Base-by-base conservation (phyloP, 805 yeast species). In the Saccharomycopsis fodiens region DNA sequence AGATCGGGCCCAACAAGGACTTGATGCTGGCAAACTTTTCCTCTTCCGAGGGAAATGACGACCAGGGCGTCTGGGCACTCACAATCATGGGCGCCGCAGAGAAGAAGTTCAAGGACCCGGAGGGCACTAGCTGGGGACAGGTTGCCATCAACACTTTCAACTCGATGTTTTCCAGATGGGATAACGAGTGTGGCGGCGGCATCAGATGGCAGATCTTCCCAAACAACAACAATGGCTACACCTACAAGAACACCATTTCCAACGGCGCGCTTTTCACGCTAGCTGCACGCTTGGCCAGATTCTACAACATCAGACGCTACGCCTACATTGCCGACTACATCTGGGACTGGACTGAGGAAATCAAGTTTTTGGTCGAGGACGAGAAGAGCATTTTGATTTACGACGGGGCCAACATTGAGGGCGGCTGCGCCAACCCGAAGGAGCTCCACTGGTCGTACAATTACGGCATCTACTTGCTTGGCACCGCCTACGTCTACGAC, bases 201-300 rank as follows among this genome's bases (percentile, higher is more conserved):
- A 60, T 79, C 38, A 72, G 85, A 66, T 80, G 85, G 86, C 86
- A 78, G 61, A 79, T 78, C 50, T 73, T 76, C 59, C 63, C 73
- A 20, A 83, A 82, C 82, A 68, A 78, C 73, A 74, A 73, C 54
- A 65, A 75, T 15, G 85, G 85, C 37, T 79, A 76, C 57, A 68
- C 70, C 52, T 79, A 79, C 58, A 79, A 79, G 55, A 79, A 79
- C 57, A 65, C 82, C 19, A 74, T 79, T 54, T 68, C 83, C n/a
- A 79, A 78, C 56, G 85, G 78, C 1, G 76, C 79, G 57, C 59
- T 79, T 39, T 78, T 79, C 64, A 79, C 77, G 50, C 55, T 79
- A 32, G 79, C 79, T 15, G 81, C 84, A 1, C 70, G 85, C 54
- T 66, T 79, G 54, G 83, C 79, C 0, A 68, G 78, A 50, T 76